These are phyloP conservation scores for Ogataea minuta DNA, from an alignment of 805 yeast genomes.

Conservation along the genomic window DNA sequence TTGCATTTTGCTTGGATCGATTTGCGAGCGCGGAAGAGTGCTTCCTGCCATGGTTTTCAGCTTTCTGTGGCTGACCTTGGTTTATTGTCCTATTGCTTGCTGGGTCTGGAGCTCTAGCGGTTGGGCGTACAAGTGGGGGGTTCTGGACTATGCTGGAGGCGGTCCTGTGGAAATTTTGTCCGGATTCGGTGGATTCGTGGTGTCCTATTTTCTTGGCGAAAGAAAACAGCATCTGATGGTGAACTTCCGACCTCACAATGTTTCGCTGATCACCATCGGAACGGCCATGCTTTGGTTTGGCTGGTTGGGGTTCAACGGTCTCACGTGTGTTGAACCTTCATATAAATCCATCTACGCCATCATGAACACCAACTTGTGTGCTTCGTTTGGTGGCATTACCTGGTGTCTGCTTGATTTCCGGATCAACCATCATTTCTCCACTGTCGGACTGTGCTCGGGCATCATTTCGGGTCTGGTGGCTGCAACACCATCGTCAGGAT, in stretches of 20 bases:
- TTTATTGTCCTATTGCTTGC: conserved; percentile 90
- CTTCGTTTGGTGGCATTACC: conserved; percentile 84
- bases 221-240: conserved; percentile 73
- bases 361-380: conserved; percentile 87
- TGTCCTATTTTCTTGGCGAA: conserved; percentile 76
- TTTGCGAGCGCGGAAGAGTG: conserved; percentile 90
- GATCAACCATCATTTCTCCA: conserved; percentile 85
- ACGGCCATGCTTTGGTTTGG: conserved; percentile 88
- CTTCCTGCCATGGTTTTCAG: conserved; percentile 79
- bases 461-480: conserved; percentile 94
- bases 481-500: conserved; percentile 93
- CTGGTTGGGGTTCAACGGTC: conserved; percentile 95
- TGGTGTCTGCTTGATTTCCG: conserved; percentile 92
- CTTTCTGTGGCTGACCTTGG: conserved; percentile 87
- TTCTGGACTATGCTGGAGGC: conserved; percentile 95
- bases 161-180: conserved; percentile 94
- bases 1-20: conserved; percentile 88
- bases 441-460: conserved; percentile 95
- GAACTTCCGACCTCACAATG: conserved; percentile 93
- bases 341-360: conserved; percentile 84
- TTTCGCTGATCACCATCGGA: conserved; percentile 85
- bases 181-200: conserved; percentile 88
- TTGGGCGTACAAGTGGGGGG: conserved; percentile 94
- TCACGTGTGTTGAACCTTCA: conserved; percentile 79
- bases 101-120: conserved; percentile 96